Evolutionary conservation across 139 green algal species (phyloP).

Genomic region (Chlamydomonas sp.): DNA sequence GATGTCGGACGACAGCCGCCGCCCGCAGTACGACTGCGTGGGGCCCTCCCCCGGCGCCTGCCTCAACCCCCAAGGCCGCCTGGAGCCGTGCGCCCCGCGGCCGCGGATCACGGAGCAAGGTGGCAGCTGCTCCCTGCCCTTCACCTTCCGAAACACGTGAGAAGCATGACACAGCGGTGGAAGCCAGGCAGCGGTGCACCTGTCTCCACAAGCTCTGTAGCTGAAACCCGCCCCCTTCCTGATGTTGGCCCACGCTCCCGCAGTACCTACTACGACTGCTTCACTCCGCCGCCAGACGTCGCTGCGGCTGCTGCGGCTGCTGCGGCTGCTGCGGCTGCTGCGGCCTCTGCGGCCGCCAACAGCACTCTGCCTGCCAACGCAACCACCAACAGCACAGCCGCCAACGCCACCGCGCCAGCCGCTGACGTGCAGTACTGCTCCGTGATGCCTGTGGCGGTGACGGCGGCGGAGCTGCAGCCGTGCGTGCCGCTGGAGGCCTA

Average conservation of each 20-base stretch:
- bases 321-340: neutral
- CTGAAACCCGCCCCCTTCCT: no score
- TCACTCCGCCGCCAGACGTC: constrained; percentile 10
- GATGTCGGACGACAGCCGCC: neutral
- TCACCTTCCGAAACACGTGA: constrained; percentile 29
- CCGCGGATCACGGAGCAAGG: neutral
- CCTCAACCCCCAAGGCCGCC: constrained; percentile 26
- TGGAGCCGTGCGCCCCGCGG: constrained; percentile 25
- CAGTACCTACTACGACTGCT: constrained; percentile 33
- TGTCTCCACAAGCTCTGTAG: no score
- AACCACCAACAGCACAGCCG: neutral
- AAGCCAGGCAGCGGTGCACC: no score
- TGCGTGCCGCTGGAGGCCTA: neutral
- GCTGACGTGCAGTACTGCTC: neutral
- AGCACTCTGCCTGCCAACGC: neutral
- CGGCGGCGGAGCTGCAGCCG: neutral
- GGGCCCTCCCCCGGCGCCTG: neutral
- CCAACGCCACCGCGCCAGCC: neutral
- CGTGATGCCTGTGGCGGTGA: neutral
- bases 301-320: neutral
- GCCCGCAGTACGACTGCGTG: constrained; percentile 26
- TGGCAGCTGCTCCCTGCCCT: constrained; percentile 12
- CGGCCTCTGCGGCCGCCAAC: neutral
- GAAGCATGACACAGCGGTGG: neutral
- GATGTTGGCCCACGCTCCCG: neutral